These are phyloP conservation scores for Aureobasidium pullulans DNA, from an alignment of 2,329 filamentous ascomycete genomes.

Conservation along the genomic window DNA sequence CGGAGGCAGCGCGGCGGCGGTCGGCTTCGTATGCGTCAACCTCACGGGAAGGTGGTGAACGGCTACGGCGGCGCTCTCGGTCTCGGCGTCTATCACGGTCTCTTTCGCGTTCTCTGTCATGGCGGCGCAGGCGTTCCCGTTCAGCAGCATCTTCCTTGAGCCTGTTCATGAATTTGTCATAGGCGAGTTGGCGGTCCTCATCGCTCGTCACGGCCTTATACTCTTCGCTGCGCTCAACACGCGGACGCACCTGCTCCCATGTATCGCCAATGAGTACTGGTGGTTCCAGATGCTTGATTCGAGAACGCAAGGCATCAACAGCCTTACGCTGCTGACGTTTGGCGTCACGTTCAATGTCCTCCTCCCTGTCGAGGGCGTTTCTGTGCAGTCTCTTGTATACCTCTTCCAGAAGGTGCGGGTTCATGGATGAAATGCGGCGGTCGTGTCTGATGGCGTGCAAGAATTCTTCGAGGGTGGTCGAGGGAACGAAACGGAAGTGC, in stretches of 20 bases:
- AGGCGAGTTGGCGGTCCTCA: slow-evolving; percentile 72
- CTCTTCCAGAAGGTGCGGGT: slow-evolving; percentile 82
- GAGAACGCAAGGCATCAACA: slow-evolving; percentile 74
- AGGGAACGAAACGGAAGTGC: slow-evolving; percentile 22
- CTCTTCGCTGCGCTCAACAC: slow-evolving; percentile 73
- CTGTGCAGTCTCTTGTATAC: slow-evolving; percentile 57
- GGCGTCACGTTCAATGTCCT: slow-evolving; percentile 73
- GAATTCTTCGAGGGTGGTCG: slow-evolving; percentile 83
- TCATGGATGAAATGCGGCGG: slow-evolving; percentile 77
- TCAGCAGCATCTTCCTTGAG: slow-evolving; percentile 83
- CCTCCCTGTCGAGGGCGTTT: slow-evolving; percentile 33
- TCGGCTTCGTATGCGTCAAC: slow-evolving; percentile 92
- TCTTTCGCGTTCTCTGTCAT: slow-evolving; percentile 38
- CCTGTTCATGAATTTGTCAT: slow-evolving; percentile 85
- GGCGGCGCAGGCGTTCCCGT: slow-evolving; percentile 31
- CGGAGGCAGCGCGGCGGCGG: slow-evolving; percentile 83
- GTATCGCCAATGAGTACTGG: slow-evolving; percentile 70
- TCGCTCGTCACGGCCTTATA: slow-evolving; percentile 78
- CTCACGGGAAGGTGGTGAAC: slow-evolving; percentile 61
- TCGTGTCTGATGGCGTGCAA: slow-evolving; percentile 73
- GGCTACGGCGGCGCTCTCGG: slow-evolving; percentile 35
- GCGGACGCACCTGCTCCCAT: slow-evolving; percentile 79
- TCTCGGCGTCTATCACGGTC: slow-evolving; percentile 33
- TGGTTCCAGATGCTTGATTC: slow-evolving; percentile 85
- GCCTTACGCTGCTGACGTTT: slow-evolving; percentile 82